Base-by-base conservation (phyloP, 805 yeast genomes). In the Hyphopichia homilentoma region DNA sequence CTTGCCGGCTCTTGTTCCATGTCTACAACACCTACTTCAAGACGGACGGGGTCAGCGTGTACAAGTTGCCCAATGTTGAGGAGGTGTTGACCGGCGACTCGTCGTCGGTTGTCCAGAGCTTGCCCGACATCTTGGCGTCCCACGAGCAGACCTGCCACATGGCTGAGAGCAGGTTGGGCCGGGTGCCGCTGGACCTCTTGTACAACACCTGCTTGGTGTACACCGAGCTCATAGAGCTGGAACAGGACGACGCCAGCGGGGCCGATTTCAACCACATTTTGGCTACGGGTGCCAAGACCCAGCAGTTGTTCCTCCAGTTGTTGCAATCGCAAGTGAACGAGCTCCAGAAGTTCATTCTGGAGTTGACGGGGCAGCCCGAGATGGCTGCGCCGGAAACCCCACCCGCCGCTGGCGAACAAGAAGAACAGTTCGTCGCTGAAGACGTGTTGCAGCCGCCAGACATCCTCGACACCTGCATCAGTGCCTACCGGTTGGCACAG, bases 1-100 rank as follows among this genome's bases (percentile, higher is more conserved):
- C 75, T 3, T 65, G 77, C 13, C 51, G 90, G 36, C 59, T 82
- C 39, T 52, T 78, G 15, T 79, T 72, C 40, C 77, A 73, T 36
- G 81, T 81, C 0, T 77, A 78, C 47, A 60, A 55, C 40, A 73
- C 70, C 30, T 75, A 69, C 38, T 54, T 62, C 30, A 70, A 70
- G 31, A 61, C 64, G 6, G 79, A 77, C 8, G 73, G 70, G 0
- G 63, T 74, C 3, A 47, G 59, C 33, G 27, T 61, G 1, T 30
- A 42, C n/a, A 50, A 45, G 7, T 47, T 65, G 33, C 36, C 21
- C n/a, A 59, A 57, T 27, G 55, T 63, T 4, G 59, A 49, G 13
- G 69, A 61, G 24, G 65, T 55, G 3, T 33, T 60, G 12, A 43
- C 48, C 11, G 59, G 43, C 7, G 47, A 41, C n/a, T 28, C 24